Percentiles rank a stretch among this genome's conserved stretches.
Conservation (phyloP, 805 yeast species). For the Kazachstania martiniae region DNA sequence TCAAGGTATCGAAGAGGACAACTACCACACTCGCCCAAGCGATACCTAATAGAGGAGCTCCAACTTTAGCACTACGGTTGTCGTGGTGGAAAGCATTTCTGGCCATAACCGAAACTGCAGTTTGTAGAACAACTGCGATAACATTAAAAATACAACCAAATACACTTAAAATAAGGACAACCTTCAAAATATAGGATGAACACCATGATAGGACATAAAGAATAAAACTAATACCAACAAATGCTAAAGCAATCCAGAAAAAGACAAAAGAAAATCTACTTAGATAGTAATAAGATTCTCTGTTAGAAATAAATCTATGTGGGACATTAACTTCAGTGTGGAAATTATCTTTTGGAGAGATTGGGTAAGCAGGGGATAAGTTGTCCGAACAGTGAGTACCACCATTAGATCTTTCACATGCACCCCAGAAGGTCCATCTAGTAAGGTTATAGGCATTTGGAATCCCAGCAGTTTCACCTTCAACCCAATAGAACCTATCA, state of each 20-base stretch:
- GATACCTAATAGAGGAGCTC: slow-evolving; percentile 48
- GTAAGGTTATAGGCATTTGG: slow-evolving; percentile 37
- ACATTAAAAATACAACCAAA: slow-evolving; percentile 44
- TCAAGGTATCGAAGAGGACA: slow-evolving; percentile 8
- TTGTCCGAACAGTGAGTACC: slow-evolving; percentile 10
- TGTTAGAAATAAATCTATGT: slow-evolving; percentile 37
- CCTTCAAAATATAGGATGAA: slow-evolving; percentile 43
- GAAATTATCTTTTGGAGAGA: slow-evolving; percentile 69
- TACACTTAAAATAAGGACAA: slow-evolving; percentile 40
- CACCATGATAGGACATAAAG: slow-evolving; percentile 45
- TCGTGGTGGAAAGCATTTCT: slow-evolving; percentile 51
- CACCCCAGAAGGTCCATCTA: slow-evolving; percentile 84
- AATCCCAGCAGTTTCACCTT: slow-evolving; percentile 54
- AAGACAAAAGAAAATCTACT: slow-evolving; percentile 59
- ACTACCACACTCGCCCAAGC: slow-evolving; percentile 60
- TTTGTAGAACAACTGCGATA: slow-evolving; percentile 58
- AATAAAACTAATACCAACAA: slow-evolving; percentile 52
- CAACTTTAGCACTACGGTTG: slow-evolving; percentile 37
- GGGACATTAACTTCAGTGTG: slow-evolving; percentile 45
- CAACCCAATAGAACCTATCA: slow-evolving; percentile 57
- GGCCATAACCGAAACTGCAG: slow-evolving; percentile 72
- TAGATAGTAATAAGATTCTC: slow-evolving; percentile 51
- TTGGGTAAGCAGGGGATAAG: slow-evolving; percentile 57
- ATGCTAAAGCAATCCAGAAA: slow-evolving; percentile 47
- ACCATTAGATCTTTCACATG: slow-evolving; percentile 31